These are phyloP conservation scores for Tagetes patula DNA, from an alignment of 129 eudicot species.

Conservation along the genomic window DNA sequence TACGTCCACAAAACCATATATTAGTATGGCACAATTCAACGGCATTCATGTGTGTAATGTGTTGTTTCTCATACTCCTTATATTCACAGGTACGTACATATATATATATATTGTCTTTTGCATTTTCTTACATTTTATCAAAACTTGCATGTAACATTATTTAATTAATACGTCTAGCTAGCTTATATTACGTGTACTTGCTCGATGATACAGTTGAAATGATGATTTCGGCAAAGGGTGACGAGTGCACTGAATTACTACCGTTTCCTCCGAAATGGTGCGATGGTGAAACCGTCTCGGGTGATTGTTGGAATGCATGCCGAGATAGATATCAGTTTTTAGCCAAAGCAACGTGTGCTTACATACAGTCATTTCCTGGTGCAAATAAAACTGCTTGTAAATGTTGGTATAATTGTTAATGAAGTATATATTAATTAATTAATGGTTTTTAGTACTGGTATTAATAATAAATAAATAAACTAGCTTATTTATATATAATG, in stretches of 20 bases:
- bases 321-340: background rate
- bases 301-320: slow-evolving; percentile 23
- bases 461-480: background rate
- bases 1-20: no score
- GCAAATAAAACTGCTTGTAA: slow-evolving; percentile 11
- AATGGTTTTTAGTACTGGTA: background rate
- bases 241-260: background rate
- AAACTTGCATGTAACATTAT: no score
- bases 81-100: slow-evolving; percentile 17
- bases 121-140: background rate
- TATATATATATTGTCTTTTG: no score
- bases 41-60: background rate
- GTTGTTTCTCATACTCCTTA: slow-evolving; percentile 6
- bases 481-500: no score
- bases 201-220: background rate
- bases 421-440: background rate
- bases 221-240: background rate
- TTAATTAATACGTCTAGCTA: background rate
- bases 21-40: slow-evolving; percentile 6
- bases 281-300: background rate
- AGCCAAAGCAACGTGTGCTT: slow-evolving; percentile 9
- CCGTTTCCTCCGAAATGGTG: slow-evolving; percentile 8
- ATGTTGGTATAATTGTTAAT: slow-evolving; percentile 21
- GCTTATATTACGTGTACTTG: no score
- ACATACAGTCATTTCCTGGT: background rate